phyloP scores from a whole-genome alignment of 306 rosid species.

The Trifolium repens region DNA sequence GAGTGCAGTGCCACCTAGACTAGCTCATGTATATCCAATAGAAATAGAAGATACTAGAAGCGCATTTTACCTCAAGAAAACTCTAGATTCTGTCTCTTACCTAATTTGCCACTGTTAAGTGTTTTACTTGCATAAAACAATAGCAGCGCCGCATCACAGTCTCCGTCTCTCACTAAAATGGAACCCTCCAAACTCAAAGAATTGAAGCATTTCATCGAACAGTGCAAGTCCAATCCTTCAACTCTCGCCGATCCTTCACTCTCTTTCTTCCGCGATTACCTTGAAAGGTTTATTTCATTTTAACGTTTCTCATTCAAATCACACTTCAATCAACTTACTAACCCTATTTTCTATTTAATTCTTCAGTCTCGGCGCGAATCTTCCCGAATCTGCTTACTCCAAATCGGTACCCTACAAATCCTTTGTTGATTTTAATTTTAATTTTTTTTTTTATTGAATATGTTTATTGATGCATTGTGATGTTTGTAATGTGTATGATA shows the following conservation, averaged over 20 bases:
- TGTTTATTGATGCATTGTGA: conserved; percentile 2
- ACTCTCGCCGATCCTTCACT: conserved; percentile 78
- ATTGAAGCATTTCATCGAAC: conserved; percentile 73
- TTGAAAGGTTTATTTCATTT: conserved; percentile 58
- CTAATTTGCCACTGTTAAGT: too few species aligned
- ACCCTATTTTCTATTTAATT: neutral
- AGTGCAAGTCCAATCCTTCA: conserved; percentile 80
- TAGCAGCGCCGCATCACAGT: neutral
- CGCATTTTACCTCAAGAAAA: too few species aligned
- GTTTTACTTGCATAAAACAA: too few species aligned
- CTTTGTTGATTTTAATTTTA: neutral
- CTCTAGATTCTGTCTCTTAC: too few species aligned
- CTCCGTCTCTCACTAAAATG: conserved; percentile 47
- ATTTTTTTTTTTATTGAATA: neutral
- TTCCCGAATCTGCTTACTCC: conserved; percentile 61
- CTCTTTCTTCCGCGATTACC: conserved; percentile 89
- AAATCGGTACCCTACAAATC: conserved; percentile 56
- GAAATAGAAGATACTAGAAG: too few species aligned
- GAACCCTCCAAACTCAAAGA: conserved; percentile 69
- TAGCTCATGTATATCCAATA: too few species aligned
- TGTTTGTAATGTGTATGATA: conserved; percentile 33
- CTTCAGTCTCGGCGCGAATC: conserved; percentile 69
- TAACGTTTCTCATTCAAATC: neutral
- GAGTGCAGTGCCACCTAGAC: too few species aligned
- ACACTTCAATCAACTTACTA: neutral